Evolutionary conservation across 2,329 filamentous ascomycete genomes (phyloP).

Genomic region (Cladosporium sp.): DNA sequence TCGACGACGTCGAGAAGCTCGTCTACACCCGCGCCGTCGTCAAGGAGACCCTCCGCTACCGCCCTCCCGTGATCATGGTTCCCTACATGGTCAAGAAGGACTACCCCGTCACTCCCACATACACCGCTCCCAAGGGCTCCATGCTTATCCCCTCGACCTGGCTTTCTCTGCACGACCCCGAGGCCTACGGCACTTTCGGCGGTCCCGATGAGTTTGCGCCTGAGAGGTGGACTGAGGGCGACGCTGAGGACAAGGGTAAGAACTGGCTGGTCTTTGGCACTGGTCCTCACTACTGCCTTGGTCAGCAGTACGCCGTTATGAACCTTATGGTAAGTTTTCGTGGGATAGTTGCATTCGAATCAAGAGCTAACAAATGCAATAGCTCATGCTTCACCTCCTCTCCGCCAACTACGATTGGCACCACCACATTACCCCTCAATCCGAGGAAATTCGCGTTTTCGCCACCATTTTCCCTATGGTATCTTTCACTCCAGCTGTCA

Average conservation of each 20-base stretch:
- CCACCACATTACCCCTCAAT: conserved; percentile 74
- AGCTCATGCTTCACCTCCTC: conserved; percentile 45
- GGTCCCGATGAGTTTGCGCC: conserved; percentile 85
- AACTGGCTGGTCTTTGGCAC: conserved; percentile 96
- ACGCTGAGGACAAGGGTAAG: conserved; percentile 86
- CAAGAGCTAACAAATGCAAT: conserved; percentile 38
- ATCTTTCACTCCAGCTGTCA: no score
- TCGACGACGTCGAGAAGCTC: conserved; percentile 85
- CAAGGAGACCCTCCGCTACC: conserved; percentile 84
- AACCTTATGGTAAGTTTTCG: conserved; percentile 59
- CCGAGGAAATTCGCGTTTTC: conserved; percentile 96
- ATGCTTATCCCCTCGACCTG: conserved; percentile 95
- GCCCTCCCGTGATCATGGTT: conserved; percentile 94
- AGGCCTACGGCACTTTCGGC: conserved; percentile 84
- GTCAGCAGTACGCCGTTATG: conserved; percentile 82
- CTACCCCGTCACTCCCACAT: conserved; percentile 80
- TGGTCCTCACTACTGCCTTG: conserved; percentile 92
- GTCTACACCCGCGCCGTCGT: conserved; percentile 87
- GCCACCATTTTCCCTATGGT: conserved; percentile 97
- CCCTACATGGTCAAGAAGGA: conserved; percentile 92
- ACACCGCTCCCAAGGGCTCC: conserved; percentile 89
- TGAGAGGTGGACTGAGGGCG: conserved; percentile 83
- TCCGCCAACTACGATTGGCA: conserved; percentile 60
- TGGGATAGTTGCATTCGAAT: not conserved
- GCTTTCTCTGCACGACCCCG: conserved; percentile 82